Conservation (phyloP, 805 yeast species). For the Saccharomycopsis microspora region DNA sequence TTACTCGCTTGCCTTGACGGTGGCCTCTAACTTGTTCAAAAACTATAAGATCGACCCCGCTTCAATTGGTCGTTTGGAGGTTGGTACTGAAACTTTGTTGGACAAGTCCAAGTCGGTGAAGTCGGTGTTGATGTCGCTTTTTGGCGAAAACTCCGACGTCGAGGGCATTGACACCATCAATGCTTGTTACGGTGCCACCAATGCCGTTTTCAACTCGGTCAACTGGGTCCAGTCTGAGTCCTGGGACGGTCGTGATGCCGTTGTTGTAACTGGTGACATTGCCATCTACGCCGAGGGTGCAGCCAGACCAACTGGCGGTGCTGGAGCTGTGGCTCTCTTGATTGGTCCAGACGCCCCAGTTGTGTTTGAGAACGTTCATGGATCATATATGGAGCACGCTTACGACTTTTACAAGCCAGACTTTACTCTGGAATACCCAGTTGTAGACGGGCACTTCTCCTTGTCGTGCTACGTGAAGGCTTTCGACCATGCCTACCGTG, state of each 20-base stretch:
- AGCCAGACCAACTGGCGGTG: constrained; percentile 99
- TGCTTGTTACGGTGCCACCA: constrained; percentile 98
- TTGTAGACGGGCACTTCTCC: constrained; percentile 95
- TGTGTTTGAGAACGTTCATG: constrained; percentile 81
- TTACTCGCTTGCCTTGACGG: constrained; percentile 92
- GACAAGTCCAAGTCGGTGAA: constrained; percentile 97
- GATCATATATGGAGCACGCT: constrained; percentile 91
- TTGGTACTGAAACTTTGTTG: constrained; percentile 93
- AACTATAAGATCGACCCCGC: constrained; percentile 76
- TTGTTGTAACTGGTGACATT: constrained; percentile 95
- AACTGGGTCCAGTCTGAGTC: constrained; percentile 94
- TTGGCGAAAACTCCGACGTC: constrained; percentile 78
- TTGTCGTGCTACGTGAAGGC: constrained; percentile 91
- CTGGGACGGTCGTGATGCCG: constrained; percentile 98
- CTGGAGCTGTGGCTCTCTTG: constrained; percentile 88
- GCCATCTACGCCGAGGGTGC: constrained; percentile 96
- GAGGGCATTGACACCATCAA: constrained; percentile 95
- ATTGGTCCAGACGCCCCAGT: constrained; percentile 98
- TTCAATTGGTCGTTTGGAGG: constrained; percentile 88
- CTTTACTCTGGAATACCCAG: constrained; percentile 91
- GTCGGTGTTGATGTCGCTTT: constrained; percentile 88
- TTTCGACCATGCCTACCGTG: constrained; percentile 72
- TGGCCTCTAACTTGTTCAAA: constrained; percentile 58
- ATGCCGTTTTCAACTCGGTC: constrained; percentile 83
- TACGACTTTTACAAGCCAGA: constrained; percentile 98